Evolutionary conservation across 2,329 filamentous ascomycete species (phyloP), one percentile per base, ranked within the genome.

Genomic region (Aspergillus sclerotialis): DNA sequence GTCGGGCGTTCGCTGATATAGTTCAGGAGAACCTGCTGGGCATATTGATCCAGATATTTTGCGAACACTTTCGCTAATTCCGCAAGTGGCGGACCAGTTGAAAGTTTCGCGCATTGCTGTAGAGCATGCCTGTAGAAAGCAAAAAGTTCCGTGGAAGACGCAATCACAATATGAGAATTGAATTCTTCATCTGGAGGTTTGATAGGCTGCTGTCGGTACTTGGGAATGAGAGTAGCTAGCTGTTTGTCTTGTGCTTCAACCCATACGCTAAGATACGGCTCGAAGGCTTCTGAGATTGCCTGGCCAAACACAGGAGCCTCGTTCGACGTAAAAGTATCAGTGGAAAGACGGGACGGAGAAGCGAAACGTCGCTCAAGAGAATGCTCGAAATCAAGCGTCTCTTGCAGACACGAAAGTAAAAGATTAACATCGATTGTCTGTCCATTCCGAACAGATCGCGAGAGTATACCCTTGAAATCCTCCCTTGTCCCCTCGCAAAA

Each of bases 351-450:
- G 9, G 86, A 78, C 24, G 60, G 51, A 41, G 70, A 80, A 2
- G 82, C 75, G 56, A 96, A 96, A 7, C 84, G 80, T 43, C 78
- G 78, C 61, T 98, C 92, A 9, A 98, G 70, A 38, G 76, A 82
- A 55, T 96, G 89, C 63, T 98, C 92, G 57, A 98, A 98, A 56
- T 98, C 87, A 49, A 98, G 76, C 0, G 92, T 98, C 59, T 96
- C 89, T 53, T 96, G 90, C 44, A 96, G 65, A 58, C 90, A 95
- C 23, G 82, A 85, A 14, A 96, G 71, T 21, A 96, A 66, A 31
- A 96, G 65, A 52, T 94, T 90, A 44, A 96, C 90, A 55, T 96
- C 89, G 28, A 95, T 73, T 39, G 81, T 84, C 59, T 81, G 77
- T 2, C 85, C 86, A 39, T 79, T 78, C 38, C 89, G 78, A 74